Percentiles rank a stretch among this genome's conserved stretches.
Evolutionary conservation across 192 early-diverging fungal species (phyloP).

Genomic region (Obelidium mucronatum): DNA sequence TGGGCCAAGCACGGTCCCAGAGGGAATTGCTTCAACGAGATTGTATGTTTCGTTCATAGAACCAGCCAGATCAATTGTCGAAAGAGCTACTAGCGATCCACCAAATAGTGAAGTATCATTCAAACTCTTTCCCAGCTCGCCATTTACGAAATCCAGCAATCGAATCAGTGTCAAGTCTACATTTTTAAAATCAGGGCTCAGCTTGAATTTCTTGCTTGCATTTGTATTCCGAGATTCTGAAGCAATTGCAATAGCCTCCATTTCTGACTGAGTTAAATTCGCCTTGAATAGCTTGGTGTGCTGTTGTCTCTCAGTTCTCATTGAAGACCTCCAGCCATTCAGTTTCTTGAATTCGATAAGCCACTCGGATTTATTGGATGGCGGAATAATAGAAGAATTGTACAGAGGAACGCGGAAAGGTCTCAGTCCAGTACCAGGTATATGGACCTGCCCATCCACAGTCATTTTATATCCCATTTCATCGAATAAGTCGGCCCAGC

Average conservation of each 20-base stretch:
- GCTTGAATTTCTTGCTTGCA: background rate
- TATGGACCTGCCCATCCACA: background rate
- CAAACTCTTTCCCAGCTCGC: background rate
- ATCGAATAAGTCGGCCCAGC: constrained; percentile 26
- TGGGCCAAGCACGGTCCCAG: background rate
- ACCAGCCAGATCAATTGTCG: background rate
- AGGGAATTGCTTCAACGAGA: background rate
- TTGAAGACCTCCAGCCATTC: background rate
- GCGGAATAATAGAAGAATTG: background rate
- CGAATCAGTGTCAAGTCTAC: background rate
- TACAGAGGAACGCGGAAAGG: background rate
- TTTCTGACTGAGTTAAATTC: background rate
- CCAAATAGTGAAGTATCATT: background rate
- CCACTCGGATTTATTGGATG: background rate
- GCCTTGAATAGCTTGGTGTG: background rate
- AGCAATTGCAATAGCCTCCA: background rate
- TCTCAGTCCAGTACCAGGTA: background rate
- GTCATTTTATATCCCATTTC: background rate
- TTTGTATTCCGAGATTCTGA: background rate
- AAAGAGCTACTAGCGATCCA: background rate
- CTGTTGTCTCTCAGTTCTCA: background rate
- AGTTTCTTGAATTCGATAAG: background rate
- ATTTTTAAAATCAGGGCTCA: background rate
- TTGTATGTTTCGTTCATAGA: background rate
- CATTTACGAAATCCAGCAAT: background rate